Base-by-base conservation (phyloP, 2,329 filamentous ascomycete species). In the Paraconiothyrium brasiliense region DNA sequence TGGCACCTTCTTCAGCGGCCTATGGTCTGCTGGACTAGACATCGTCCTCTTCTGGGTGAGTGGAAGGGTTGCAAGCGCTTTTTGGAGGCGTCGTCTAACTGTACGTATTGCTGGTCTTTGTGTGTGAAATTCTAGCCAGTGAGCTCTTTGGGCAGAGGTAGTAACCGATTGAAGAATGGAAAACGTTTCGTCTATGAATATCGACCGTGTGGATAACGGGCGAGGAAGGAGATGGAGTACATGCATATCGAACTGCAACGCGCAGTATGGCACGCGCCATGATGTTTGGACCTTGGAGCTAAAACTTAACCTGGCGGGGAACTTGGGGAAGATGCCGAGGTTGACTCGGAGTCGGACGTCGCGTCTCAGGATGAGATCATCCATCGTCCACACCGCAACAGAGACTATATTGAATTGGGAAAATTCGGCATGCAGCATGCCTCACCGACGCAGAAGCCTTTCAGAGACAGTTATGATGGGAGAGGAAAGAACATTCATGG, bases 21-120 rank as follows among this genome's bases (percentile, higher is more conserved):
- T 63, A 39, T 77, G 75, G 35, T 76, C 73, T 60, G 72, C 71
- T 34, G 74, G 64, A 22, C 72, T 71, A 47, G 74, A 76, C 74
- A 78, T 78, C 10, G 52, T 71, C 60, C 70, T 68, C 47, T 20
- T 60, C 37, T 67, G 60, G 34, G 37, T 8, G n/a, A 50, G 20
- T 35, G 22, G n/a, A 46, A 34, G 10, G 27, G 1, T 41, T 43
- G 22, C 27, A 24, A 32, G 4, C 7, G 20, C 6, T 46, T 13
- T 24, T 9, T 20, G 16, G 39, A 7, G 39, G 9, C n/a, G 16
- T 41, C n/a, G 39, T 41, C 6, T 4, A 41, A 16, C 5, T 41
- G n/a, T 4, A 41, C 14, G 39, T 41, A 6, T 16, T 20, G 4
- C 27, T 44, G 1, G 44, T 30, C 46, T 41, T 51, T 55, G 47